phyloP scores from a whole-genome alignment of 345 rosid genomes.

The Microcos paniculata region DNA sequence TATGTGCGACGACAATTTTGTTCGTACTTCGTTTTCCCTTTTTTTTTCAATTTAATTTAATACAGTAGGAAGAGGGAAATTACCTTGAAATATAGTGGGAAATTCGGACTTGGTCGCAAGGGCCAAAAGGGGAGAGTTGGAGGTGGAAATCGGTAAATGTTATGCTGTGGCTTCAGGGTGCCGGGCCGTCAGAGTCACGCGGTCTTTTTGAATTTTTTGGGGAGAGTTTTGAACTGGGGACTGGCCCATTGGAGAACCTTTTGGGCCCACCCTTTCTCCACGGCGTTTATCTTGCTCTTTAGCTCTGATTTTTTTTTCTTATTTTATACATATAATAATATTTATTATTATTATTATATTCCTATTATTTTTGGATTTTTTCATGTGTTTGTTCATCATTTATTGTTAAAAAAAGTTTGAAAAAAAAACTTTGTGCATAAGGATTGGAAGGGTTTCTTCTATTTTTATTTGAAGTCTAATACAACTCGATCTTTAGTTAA shows the following conservation, averaged over 20 bases:
- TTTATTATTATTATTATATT: too few species aligned
- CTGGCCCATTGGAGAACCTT: neutral
- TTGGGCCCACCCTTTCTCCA: neutral
- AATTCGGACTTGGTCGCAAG: neutral
- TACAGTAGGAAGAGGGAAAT: neutral
- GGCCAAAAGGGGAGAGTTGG: neutral
- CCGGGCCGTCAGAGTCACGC: neutral
- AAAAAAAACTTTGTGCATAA: too few species aligned
- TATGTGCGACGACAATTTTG: neutral
- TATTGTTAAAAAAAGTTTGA: too few species aligned
- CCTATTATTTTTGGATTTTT: too few species aligned
- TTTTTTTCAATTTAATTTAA: too few species aligned
- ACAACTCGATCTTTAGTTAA: too few species aligned
- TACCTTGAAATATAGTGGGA: neutral
- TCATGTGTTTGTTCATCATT: too few species aligned
- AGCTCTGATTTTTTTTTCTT: too few species aligned
- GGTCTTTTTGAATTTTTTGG: neutral
- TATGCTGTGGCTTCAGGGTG: neutral
- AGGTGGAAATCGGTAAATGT: neutral
- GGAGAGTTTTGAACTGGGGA: neutral
- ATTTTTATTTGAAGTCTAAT: too few species aligned
- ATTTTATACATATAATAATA: too few species aligned
- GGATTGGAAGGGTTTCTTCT: too few species aligned
- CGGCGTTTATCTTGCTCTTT: too few species aligned
- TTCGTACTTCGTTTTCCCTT: neutral